Base-by-base conservation (phyloP, 2,329 filamentous ascomycete genomes). In the Botrytis squamosa region DNA sequence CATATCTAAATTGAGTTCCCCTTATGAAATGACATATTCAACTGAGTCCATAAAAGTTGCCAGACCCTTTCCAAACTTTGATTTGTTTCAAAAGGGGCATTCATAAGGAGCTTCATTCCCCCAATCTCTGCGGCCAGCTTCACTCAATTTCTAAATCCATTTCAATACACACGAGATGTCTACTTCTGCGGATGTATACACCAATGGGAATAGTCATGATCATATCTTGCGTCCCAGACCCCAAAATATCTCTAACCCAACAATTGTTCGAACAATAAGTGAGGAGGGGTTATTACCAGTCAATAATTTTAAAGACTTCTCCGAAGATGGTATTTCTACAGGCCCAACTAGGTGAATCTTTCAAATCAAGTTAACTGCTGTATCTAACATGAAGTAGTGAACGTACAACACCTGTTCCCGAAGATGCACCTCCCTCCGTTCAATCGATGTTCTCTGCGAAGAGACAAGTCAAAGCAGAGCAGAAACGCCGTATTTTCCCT, bases 351-450 rank as follows among this genome's bases (percentile, higher is more conserved):
- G 71, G 71, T 73, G 29, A 29, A 42, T 60, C 20, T 33, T 1
- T 42, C 7, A n/a, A 33, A 42, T 40, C 7, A 2, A 1, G 20
- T 16, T 16, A n/a, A 12, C 22, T n/a, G 18, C n/a, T 65, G 4
- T 20, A 69, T 57, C 74, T 78, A 74, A 79, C 46, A 44, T 42
- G 18, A 46, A 44, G 64, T 78, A 97, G 94, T 83, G 93, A 94
- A 74, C 89, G 89, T 74, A 94, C 93, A 22, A 97, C 95, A 6
- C 94, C 95, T 62, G 84, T 97, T 66, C 90, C 95, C 71, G 88
- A 91, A 79, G 95, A 98, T 87, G 96, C 96, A 18, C 96, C 93
- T n/a, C 95, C 95, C 1, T 98, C 95, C 1, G 90, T 92, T 73
- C 92, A 95, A 78, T 94, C 92, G 55, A 91, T 97, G 75, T 97